Percentiles rank a stretch among this genome's conserved stretches.
Evolutionary conservation across 192 early-diverging fungal species (phyloP).

Genomic region (Backusella psychrophila): DNA sequence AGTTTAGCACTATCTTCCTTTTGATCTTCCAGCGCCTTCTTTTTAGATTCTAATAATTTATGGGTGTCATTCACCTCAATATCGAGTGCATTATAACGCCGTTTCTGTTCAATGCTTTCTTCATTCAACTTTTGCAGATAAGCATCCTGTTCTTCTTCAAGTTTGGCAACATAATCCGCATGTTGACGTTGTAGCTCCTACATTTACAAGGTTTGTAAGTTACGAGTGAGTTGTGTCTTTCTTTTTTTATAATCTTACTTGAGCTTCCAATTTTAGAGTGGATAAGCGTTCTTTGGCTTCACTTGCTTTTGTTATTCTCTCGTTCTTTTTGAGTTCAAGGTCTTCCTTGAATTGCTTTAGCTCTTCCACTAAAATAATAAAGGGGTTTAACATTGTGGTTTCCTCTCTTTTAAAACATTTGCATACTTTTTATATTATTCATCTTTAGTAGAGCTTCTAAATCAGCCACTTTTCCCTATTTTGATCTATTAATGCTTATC

Average conservation of each 20-base stretch:
- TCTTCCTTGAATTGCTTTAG: not conserved
- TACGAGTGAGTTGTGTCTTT: not conserved
- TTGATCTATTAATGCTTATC: not conserved
- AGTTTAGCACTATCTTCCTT: not conserved
- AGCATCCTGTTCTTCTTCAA: not conserved
- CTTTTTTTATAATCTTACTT: not conserved
- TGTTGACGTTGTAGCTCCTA: conserved; percentile 5
- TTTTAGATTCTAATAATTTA: not conserved
- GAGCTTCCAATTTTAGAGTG: not conserved
- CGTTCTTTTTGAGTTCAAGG: not conserved
- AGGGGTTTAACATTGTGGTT: not conserved
- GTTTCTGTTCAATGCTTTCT: not conserved
- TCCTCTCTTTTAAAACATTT: not conserved
- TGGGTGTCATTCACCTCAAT: conserved; percentile 3
- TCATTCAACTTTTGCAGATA: conserved; percentile 1
- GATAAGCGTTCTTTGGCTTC: not conserved
- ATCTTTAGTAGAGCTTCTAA: not conserved
- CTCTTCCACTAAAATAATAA: not conserved
- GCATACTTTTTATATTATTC: not conserved
- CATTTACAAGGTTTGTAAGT: not conserved
- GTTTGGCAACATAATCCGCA: not conserved
- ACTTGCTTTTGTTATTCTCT: not conserved
- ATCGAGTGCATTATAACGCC: not conserved
- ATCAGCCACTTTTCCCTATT: conserved; percentile 2
- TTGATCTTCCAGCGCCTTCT: not conserved